Conservation (phyloP, 257 asterid species). For the Penstemon barbatus region DNA sequence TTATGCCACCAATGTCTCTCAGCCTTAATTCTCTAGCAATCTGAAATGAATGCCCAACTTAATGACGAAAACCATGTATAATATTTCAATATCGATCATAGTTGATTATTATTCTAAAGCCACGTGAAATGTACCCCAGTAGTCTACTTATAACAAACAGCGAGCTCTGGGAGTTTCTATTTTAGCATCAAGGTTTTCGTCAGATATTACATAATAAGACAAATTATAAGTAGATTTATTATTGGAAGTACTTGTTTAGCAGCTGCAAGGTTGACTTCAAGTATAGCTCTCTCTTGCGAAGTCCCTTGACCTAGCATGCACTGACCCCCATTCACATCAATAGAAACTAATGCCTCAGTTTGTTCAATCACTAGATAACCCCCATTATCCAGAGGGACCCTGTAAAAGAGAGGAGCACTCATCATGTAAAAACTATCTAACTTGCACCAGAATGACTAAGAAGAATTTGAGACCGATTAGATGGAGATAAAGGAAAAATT, state of each 20-base stretch:
- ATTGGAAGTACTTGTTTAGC: slow-evolving; percentile 74
- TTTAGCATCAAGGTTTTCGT: slow-evolving; percentile 22
- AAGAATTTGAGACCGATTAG: slow-evolving; percentile 6
- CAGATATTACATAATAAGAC: slow-evolving; percentile 18
- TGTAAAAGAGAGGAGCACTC: slow-evolving; percentile 34
- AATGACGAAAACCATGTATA: slow-evolving; percentile 22
- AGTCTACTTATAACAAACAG: slow-evolving; percentile 13
- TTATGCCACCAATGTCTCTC: slow-evolving; percentile 97
- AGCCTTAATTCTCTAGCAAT: slow-evolving; percentile 95
- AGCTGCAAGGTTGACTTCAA: slow-evolving; percentile 92
- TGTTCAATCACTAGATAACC: slow-evolving; percentile 98
- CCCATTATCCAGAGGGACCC: slow-evolving; percentile 92
- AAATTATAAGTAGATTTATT: slow-evolving; percentile 16
- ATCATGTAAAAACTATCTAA: slow-evolving; percentile 26
- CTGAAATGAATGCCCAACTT: slow-evolving; percentile 45
- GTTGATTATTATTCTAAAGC: slow-evolving; percentile 8
- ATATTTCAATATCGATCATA: slow-evolving; percentile 1
- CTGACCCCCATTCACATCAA: slow-evolving; percentile 97
- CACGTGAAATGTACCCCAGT: slow-evolving; percentile 14
- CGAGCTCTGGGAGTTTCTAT: slow-evolving; percentile 13
- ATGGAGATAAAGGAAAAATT: slow-evolving; percentile 5
- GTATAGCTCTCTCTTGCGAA: slow-evolving; percentile 90
- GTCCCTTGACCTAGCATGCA: slow-evolving; percentile 96
- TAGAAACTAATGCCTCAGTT: slow-evolving; percentile 92
- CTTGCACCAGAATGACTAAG: slow-evolving; percentile 20